phyloP scores from a whole-genome alignment of 441 rosid species.

The Bocquillonia castaneifolia region DNA sequence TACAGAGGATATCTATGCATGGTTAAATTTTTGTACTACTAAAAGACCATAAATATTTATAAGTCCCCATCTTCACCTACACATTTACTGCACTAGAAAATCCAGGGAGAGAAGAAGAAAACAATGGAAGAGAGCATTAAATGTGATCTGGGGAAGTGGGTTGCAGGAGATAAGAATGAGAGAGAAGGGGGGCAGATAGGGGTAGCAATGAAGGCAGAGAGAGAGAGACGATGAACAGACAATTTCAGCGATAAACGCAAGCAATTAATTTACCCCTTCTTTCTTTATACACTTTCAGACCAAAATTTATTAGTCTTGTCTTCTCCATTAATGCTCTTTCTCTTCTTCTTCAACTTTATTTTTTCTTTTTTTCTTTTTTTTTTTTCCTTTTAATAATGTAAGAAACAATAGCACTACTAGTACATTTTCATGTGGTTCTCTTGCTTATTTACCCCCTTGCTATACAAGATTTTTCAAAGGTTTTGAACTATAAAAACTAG shows the following conservation, averaged over 20 bases:
- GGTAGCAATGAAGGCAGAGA: conserved; percentile 31
- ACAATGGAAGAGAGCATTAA: conserved; percentile 47
- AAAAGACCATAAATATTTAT: not conserved
- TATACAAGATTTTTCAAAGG: not conserved
- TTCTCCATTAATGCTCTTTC: conserved; percentile 50
- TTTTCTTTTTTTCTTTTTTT: not conserved
- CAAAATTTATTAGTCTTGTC: conserved; percentile 49
- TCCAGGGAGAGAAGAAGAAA: conserved; percentile 15
- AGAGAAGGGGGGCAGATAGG: conserved; percentile 22
- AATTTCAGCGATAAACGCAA: conserved; percentile 51
- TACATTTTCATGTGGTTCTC: no score
- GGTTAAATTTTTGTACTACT: conserved; percentile 22
- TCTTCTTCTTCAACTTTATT: conserved; percentile 9
- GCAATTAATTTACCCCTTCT: conserved; percentile 43
- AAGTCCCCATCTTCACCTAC: not conserved
- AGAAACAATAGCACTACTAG: no score
- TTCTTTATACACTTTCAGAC: conserved; percentile 24
- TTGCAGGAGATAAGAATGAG: conserved; percentile 35
- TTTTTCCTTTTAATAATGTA: no score
- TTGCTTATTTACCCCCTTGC: no score
- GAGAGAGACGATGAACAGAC: conserved; percentile 33
- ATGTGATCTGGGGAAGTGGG: conserved; percentile 42
- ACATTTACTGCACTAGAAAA: conserved; percentile 23
- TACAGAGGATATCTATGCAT: conserved; percentile 12
- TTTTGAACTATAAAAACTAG: not conserved